These are phyloP conservation scores for Penicillium mononematosum DNA, from an alignment of 495 filamentous ascomycete species.

Conservation along the genomic window DNA sequence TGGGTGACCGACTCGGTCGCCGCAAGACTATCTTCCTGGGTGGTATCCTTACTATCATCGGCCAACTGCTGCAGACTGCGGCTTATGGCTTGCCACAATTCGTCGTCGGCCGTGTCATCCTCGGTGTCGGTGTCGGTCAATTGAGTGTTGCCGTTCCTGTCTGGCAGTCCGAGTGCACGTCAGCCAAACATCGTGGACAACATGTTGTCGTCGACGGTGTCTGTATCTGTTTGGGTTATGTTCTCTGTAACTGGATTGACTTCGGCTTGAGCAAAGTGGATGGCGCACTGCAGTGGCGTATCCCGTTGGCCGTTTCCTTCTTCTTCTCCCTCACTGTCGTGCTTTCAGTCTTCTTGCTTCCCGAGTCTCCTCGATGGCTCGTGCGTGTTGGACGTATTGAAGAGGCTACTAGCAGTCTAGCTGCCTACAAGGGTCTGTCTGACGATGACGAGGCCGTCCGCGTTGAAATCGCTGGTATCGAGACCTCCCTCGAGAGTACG, in stretches of 20 bases:
- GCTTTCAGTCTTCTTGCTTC: conserved; percentile 55
- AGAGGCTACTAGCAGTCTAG: conserved; percentile 44
- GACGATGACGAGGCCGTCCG: conserved; percentile 24
- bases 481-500: conserved; percentile 33
- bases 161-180: conserved; percentile 49
- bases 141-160: conserved; percentile 48
- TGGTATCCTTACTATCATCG: conserved; percentile 48
- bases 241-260: conserved; percentile 41
- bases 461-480: conserved; percentile 35
- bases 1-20: conserved; percentile 52
- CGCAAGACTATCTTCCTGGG: conserved; percentile 56
- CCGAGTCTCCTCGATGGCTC: conserved; percentile 62
- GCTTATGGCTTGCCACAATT: conserved; percentile 42
- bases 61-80: conserved; percentile 51
- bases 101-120: conserved; percentile 40
- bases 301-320: conserved; percentile 51
- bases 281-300: conserved; percentile 42
- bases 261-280: conserved; percentile 42
- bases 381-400: conserved; percentile 55
- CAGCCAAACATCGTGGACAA: conserved; percentile 37
- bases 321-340: conserved; percentile 62
- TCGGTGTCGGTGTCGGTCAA: conserved; percentile 46
- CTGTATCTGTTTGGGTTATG: conserved; percentile 53
- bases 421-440: conserved; percentile 26
- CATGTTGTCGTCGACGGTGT: conserved; percentile 39